Base-by-base conservation (phyloP, 495 filamentous ascomycete genomes). In the Aspergillus ellipticus region DNA sequence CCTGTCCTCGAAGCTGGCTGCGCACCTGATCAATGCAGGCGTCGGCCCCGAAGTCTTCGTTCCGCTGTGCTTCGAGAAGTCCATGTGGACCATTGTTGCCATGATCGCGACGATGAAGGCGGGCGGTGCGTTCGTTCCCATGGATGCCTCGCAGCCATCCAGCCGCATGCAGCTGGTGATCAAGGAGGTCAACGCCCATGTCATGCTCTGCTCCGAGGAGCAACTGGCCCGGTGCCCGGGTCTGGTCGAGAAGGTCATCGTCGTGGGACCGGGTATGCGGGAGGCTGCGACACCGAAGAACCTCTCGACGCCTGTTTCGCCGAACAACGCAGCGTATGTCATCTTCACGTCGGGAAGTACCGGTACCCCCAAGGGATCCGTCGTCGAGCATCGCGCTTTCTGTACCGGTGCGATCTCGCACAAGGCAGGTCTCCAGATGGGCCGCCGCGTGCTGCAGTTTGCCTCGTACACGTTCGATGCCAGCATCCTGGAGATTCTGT, bases 31-130 rank as follows among this genome's bases (percentile, higher is more conserved):
- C 57, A 49, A 58, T 67, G 3, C 21, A 7, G 76, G 77, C 24
- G 64, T 79, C 10, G 45, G 33, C 6, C 58, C 57, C 3, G 73
- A 72, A 21, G 53, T 47, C 15, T 15, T 76, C 0, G 73, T 83
- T 4, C 78, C 77, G 1, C 45, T 83, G 6, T 76, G 67, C 55
- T 74, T 80, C 17, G 66, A 74, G 19, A 82, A 79, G 55, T 74
- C 71, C 0, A 59, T 62, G 0, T 78, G 66, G 65, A 68, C 71
- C 4, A 43, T 75, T 2, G 63, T 82, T 11, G 54, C 68, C 3
- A 63, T 70, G 49, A 58, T 74, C 13, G 73, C 66, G 1, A 64
- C 78, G 7, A 53, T 77, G 26, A 77, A 75, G 42, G 77, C 78
- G n/a, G 78, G 78, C 2, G 72, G 70, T n/a, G 75, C 72, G 0